These are phyloP conservation scores for Trametes cinnabarina DNA, from an alignment of 768 basidiomycete genomes.

Conservation along the genomic window DNA sequence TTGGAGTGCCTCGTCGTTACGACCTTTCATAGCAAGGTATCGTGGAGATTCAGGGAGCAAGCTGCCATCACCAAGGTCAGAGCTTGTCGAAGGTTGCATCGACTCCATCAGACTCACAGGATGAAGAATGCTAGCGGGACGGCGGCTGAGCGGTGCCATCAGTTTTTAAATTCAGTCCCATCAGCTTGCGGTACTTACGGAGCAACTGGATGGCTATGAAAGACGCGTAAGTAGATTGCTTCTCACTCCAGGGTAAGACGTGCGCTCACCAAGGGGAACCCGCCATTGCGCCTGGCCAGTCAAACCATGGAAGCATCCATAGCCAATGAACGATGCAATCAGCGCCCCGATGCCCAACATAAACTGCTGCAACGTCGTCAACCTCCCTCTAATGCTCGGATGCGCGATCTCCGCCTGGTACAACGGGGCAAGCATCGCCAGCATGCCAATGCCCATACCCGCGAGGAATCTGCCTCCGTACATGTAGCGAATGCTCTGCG, in stretches of 20 bases:
- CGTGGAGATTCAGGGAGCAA: constrained; percentile 38
- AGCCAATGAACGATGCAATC: constrained; percentile 42
- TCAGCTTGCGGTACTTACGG: constrained; percentile 3
- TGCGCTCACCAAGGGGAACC: constrained; percentile 40
- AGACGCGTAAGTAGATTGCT: background rate
- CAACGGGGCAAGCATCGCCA: constrained; percentile 48
- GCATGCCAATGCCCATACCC: constrained; percentile 43
- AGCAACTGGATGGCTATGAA: constrained; percentile 20
- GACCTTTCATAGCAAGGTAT: constrained; percentile 53
- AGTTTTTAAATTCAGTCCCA: background rate
- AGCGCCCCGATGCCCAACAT: constrained; percentile 49
- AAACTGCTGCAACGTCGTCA: constrained; percentile 54
- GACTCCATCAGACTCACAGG: constrained; percentile 32
- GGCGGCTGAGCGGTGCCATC: too few relatives aligned
- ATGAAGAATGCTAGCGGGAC: constrained; percentile 39
- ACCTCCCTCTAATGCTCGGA: constrained; percentile 52
- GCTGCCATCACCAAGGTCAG: constrained; percentile 18
- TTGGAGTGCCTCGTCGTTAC: constrained; percentile 42
- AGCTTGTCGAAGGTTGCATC: background rate
- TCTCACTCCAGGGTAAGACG: background rate
- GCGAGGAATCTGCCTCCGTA: constrained; percentile 51
- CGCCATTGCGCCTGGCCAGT: constrained; percentile 46
- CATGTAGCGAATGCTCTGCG: constrained; percentile 47
- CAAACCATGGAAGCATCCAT: constrained; percentile 23
- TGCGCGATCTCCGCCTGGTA: constrained; percentile 63